Base-by-base conservation (phyloP, 1,284 basidiomycete species). In the Malassezia dermatis region DNA sequence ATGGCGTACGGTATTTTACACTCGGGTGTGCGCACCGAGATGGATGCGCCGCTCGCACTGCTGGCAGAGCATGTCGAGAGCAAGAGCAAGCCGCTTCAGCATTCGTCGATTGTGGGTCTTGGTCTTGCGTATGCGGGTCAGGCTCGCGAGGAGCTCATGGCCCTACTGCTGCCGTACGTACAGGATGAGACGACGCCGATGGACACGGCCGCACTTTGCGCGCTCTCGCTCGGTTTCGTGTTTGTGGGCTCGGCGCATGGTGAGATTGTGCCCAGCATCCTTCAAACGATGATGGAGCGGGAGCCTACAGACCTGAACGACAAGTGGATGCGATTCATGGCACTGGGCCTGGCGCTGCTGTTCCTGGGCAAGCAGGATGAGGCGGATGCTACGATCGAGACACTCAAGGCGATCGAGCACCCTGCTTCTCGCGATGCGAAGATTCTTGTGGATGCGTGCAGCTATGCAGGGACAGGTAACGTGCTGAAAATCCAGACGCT, bases 171-270 rank as follows among this genome's bases (percentile, higher is more conserved):
- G 7, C 69, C 64, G 35, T 64, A 65, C 48, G 64, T 74, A 15
- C 63, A 66, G 45, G 70, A 74, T 48, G 71, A 74, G 62, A 66
- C 69, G 13, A 59, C 61, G 13, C 84, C 87, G 31, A 95, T 93
- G 83, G 90, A 98, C 75, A 83, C 98, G 24, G 84, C 85, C 0
- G 82, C 86, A 37, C 80, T 95, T 60, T 83, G 90, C 19, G 84
- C 90, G 0, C 80, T 99, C 21, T 83, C 91, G 0, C 81, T 96
- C 17, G 93, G 93, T 2, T 93, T 96, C 75, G 85, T 96, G 56
- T 96, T 89, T 73, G 90, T 93, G 31, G 94, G 93, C 23, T 90
- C 89, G 66, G 88, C 86, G 51, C 87, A 96, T 68, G 93, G 90
- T 19, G 94, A 98, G 65, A 84, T 95, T 23, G 86, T 88, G 2